Evolutionary conservation across 2,329 filamentous ascomycete genomes (phyloP).

Genomic region (Diaporthe longicolla): DNA sequence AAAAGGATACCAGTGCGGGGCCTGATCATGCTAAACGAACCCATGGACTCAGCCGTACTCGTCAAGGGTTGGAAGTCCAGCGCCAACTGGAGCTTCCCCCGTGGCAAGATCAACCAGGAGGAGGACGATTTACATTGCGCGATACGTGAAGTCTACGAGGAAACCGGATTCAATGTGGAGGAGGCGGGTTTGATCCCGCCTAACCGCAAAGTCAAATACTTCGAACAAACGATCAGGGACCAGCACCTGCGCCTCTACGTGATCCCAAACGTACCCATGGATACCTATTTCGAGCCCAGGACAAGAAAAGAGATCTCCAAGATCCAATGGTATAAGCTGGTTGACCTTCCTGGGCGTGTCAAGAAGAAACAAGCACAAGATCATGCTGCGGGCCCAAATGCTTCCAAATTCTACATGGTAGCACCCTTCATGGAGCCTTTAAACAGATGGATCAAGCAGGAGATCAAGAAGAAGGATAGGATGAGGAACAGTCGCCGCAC

Average conservation of each 20-base stretch:
- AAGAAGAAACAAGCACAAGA: conserved; percentile 74
- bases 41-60: conserved; percentile 94
- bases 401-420: conserved; percentile 98
- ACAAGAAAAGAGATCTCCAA: conserved; percentile 98
- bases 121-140: conserved; percentile 96
- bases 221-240: conserved; percentile 90
- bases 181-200: conserved; percentile 82
- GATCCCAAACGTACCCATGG: conserved; percentile 88
- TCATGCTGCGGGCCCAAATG: conserved; percentile 71
- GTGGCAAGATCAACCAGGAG: conserved; percentile 98
- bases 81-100: conserved; percentile 95
- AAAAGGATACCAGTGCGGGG: conserved; percentile 93
- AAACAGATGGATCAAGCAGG: conserved; percentile 91
- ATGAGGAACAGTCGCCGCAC: conserved; percentile 30
- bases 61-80: conserved; percentile 99
- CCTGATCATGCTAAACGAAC: conserved; percentile 90
- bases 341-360: conserved; percentile 86
- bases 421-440: conserved; percentile 89
- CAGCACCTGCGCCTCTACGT: conserved; percentile 95
- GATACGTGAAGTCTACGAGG: conserved; percentile 93
- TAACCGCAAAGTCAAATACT: conserved; percentile 81
- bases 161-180: conserved; percentile 90
- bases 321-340: conserved; percentile 94
- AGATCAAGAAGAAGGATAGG: conserved; percentile 81
- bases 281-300: conserved; percentile 88